A percentile compares a stretch with the other conserved stretches of the same genome.
These are phyloP conservation scores for Ogataea trehalophila DNA, from an alignment of 805 yeast species.

Conservation along the genomic window DNA sequence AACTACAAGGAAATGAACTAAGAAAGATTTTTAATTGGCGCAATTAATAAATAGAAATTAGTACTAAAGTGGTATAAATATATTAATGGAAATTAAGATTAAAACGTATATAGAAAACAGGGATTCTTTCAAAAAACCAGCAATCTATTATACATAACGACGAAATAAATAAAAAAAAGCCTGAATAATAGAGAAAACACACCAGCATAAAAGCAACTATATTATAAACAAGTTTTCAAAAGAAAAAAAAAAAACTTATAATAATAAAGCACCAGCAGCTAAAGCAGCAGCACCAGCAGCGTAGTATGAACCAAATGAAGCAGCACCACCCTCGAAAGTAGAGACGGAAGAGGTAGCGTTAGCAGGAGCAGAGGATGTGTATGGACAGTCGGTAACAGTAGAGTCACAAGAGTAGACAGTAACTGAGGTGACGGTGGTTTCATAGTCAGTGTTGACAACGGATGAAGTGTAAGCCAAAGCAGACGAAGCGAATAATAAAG, in stretches of 20 bases:
- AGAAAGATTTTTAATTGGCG: no score
- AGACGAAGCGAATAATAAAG: slow-evolving; percentile 28
- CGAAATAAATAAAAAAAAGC: background rate
- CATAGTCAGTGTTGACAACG: slow-evolving; percentile 26
- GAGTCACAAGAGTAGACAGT: slow-evolving; percentile 35
- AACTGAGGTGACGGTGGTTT: slow-evolving; percentile 32
- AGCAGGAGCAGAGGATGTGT: slow-evolving; percentile 14
- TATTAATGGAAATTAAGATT: no score
- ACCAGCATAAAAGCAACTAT: background rate
- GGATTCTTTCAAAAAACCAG: no score
- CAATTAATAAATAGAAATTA: no score
- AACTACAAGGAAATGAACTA: no score
- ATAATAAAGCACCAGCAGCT: slow-evolving; percentile 33
- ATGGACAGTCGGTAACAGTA: slow-evolving; percentile 32
- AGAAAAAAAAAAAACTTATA: slow-evolving; percentile 16
- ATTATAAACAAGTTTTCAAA: background rate
- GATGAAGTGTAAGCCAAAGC: slow-evolving; percentile 32
- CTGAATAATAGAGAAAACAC: background rate
- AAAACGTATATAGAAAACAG: no score
- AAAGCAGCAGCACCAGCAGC: slow-evolving; percentile 32
- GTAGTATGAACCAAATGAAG: slow-evolving; percentile 19
- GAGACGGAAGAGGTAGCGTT: slow-evolving; percentile 23
- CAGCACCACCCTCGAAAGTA: slow-evolving; percentile 25
- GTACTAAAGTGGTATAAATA: no score
- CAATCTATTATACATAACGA: background rate